Evolutionary conservation across 1,139 yeast genomes (phyloP).

Genomic region (Ashbya aceris): DNA sequence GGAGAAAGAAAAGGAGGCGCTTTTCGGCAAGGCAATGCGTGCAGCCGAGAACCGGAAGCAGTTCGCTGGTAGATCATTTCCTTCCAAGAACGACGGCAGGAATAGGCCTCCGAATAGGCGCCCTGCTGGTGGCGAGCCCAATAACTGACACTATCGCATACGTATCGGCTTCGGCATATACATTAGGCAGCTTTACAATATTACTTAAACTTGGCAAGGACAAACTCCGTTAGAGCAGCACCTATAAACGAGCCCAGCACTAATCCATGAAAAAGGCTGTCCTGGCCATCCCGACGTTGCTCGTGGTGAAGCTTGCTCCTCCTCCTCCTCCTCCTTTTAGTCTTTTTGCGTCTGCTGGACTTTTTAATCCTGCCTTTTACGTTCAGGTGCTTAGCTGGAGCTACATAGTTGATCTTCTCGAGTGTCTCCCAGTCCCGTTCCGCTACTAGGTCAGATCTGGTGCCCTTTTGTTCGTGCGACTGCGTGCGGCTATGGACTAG

Average conservation of each 20-base stretch:
- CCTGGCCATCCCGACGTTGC: neutral
- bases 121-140: too few relatives aligned
- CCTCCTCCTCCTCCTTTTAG: neutral
- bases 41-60: too few relatives aligned
- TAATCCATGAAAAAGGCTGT: constrained; percentile 20
- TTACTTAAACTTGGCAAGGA: constrained; percentile 8
- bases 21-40: constrained; percentile 17
- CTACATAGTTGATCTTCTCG: too few relatives aligned
- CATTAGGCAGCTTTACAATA: neutral
- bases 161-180: neutral
- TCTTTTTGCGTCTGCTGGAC: neutral
- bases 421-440: too few relatives aligned
- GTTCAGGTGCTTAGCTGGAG: too few relatives aligned
- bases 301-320: neutral
- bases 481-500: too few relatives aligned
- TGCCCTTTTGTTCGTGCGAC: too few relatives aligned
- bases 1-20: constrained; percentile 24
- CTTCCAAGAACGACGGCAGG: too few relatives aligned
- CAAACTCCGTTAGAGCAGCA: constrained; percentile 18
- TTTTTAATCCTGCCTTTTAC: neutral
- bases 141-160: too few relatives aligned
- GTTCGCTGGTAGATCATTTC: too few relatives aligned
- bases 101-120: too few relatives aligned
- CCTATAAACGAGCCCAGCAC: constrained; percentile 25
- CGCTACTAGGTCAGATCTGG: too few relatives aligned